These are phyloP conservation scores for Ramaria rubella DNA, from an alignment of 768 basidiomycete species.

Conservation along the genomic window DNA sequence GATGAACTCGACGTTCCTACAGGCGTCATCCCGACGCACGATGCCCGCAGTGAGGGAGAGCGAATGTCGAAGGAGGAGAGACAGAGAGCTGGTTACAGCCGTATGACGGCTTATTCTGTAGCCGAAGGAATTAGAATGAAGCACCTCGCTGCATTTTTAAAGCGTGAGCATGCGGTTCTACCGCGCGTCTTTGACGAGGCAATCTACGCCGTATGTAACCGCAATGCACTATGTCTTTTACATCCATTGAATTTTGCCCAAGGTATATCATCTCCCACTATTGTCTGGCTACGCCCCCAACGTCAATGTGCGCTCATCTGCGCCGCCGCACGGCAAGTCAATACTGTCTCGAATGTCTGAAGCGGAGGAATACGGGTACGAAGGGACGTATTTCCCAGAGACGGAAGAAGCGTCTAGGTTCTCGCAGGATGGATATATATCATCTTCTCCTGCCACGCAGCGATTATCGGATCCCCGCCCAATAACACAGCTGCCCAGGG, in stretches of 20 bases:
- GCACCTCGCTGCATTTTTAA: constrained; percentile 74
- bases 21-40: constrained; percentile 38
- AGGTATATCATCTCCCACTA: constrained; percentile 91
- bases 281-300: constrained; percentile 86
- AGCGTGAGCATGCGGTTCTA: constrained; percentile 86
- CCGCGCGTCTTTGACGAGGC: constrained; percentile 91
- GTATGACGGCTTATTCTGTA: constrained; percentile 86
- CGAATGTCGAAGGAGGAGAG: constrained; percentile 84
- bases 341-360: constrained; percentile 67
- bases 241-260: constrained; percentile 4
- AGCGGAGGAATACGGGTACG: constrained; percentile 86
- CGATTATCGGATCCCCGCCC: not conserved
- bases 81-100: constrained; percentile 69
- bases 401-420: constrained; percentile 13
- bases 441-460: constrained; percentile 20
- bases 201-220: constrained; percentile 71
- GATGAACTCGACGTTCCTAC: constrained; percentile 39
- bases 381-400: constrained; percentile 70
- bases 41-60: constrained; percentile 81
- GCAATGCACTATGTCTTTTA: not conserved
- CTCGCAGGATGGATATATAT: constrained; percentile 57
- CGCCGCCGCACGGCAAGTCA: constrained; percentile 50
- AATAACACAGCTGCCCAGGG: not conserved
- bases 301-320: constrained; percentile 81
- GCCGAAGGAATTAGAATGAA: constrained; percentile 85